Evolutionary conservation across 78 protist species (phyloP).

Genomic region (Salpingoeca rosetta): DNA sequence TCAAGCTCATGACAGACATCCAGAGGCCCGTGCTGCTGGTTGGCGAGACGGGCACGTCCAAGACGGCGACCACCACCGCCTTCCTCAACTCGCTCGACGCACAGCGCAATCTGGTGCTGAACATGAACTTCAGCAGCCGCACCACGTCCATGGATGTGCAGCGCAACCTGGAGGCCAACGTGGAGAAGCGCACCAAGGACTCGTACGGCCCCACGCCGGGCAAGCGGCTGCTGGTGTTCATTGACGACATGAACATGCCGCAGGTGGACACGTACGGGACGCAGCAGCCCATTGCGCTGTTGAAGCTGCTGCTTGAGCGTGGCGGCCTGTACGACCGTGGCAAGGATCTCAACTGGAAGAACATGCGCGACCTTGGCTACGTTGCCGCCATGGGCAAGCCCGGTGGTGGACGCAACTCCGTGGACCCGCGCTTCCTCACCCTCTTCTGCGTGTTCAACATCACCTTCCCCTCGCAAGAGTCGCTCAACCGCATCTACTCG

Average conservation of each 20-base stretch:
- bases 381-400: slow-evolving; percentile 78
- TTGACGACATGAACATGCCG: slow-evolving; percentile 78
- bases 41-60: slow-evolving; percentile 79
- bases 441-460: slow-evolving; percentile 44
- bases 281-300: slow-evolving; percentile 66
- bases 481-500: slow-evolving; percentile 44
- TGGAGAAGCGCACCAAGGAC: slow-evolving; percentile 73
- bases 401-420: slow-evolving; percentile 72
- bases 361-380: slow-evolving; percentile 31
- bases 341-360: slow-evolving; percentile 27
- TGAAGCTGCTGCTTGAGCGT: slow-evolving; percentile 44
- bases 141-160: slow-evolving; percentile 60
- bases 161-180: slow-evolving; percentile 45
- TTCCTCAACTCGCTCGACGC: slow-evolving; percentile 29
- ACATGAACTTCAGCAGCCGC: slow-evolving; percentile 54
- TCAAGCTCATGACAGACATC: slow-evolving; percentile 2
- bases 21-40: slow-evolving; percentile 44
- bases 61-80: slow-evolving; percentile 56
- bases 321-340: slow-evolving; percentile 52
- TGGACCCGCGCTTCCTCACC: slow-evolving; percentile 62
- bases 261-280: slow-evolving; percentile 62
- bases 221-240: slow-evolving; percentile 41
- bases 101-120: not conserved
- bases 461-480: slow-evolving; percentile 32
- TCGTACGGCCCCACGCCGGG: slow-evolving; percentile 55